Conservation (phyloP, 2,329 filamentous ascomycete species). For the Coleophoma crateriformis region DNA sequence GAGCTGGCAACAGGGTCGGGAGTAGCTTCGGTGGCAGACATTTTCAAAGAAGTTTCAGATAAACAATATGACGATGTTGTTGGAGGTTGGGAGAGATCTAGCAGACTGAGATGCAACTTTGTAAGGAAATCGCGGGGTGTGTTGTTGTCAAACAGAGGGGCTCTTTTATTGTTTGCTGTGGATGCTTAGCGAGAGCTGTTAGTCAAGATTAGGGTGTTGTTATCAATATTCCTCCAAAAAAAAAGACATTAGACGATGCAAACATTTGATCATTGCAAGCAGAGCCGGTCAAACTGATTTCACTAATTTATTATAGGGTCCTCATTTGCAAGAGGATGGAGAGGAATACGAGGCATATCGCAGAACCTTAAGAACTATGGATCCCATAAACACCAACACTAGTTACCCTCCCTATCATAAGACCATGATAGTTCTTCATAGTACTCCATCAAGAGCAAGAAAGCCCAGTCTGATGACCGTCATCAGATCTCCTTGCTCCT, state of each 20-base stretch:
- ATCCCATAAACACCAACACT: conserved; percentile 7
- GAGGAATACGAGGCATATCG: conserved; percentile 2
- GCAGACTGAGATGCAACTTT: not conserved
- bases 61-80: too few species aligned
- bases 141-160: not conserved
- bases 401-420: conserved; percentile 50
- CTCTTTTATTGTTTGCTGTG: not conserved
- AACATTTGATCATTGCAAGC: too few species aligned
- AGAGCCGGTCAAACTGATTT: too few species aligned
- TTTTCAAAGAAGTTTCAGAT: not conserved
- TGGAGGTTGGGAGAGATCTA: not conserved
- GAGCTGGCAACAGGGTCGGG: conserved; percentile 32
- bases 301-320: too few species aligned
- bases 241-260: too few species aligned
- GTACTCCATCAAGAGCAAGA: conserved; percentile 1
- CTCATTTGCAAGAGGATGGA: too few species aligned
- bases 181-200: not conserved
- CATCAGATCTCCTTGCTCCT: conserved; percentile 7
- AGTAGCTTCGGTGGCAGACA: conserved; percentile 17
- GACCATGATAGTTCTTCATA: conserved; percentile 39
- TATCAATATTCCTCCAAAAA: too few species aligned
- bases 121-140: conserved; percentile 1
- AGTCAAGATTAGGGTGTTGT: too few species aligned
- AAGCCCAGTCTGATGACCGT: conserved; percentile 4
- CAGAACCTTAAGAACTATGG: not conserved